Evolutionary conservation across 2,329 filamentous ascomycete genomes (phyloP).

Genomic region (Aureobasidium sp.): DNA sequence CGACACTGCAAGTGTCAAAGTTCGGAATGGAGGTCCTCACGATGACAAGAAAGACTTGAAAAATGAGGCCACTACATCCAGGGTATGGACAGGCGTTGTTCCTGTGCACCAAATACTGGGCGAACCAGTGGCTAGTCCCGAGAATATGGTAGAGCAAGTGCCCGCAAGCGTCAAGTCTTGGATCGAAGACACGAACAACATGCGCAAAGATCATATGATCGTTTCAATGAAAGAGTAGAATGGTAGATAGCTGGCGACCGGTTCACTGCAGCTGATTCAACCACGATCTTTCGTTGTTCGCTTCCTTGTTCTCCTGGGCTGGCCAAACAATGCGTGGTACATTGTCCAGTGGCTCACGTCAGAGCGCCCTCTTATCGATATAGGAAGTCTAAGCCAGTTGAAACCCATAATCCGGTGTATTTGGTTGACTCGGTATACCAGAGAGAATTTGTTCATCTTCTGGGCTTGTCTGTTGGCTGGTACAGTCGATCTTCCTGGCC

Average conservation of each 20-base stretch:
- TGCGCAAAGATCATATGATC: constrained; percentile 6
- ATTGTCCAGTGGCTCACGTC: neutral
- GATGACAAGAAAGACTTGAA: constrained; percentile 50
- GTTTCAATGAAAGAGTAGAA: neutral
- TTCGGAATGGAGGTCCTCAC: constrained; percentile 56
- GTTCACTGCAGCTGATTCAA: neutral
- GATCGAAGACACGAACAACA: constrained; percentile 40
- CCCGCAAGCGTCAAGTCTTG: constrained; percentile 55
- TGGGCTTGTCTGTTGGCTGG: neutral
- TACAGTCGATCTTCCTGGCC: constrained; percentile 20
- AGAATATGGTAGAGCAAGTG: constrained; percentile 51
- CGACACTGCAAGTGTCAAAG: constrained; percentile 66
- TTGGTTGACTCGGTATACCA: constrained; percentile 24
- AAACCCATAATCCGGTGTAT: constrained; percentile 24
- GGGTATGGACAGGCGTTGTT: constrained; percentile 54
- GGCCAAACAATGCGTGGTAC: neutral
- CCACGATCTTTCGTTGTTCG: neutral
- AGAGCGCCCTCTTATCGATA: neutral
- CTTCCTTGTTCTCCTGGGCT: neutral
- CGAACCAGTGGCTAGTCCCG: constrained; percentile 50
- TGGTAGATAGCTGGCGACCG: neutral
- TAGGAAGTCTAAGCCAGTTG: neutral
- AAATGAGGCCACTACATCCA: constrained; percentile 40
- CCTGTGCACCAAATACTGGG: constrained; percentile 57
- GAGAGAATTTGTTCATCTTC: constrained; percentile 18